These are phyloP conservation scores for Colletotrichum truncatum DNA, from an alignment of 2,329 filamentous ascomycete species.

Conservation along the genomic window DNA sequence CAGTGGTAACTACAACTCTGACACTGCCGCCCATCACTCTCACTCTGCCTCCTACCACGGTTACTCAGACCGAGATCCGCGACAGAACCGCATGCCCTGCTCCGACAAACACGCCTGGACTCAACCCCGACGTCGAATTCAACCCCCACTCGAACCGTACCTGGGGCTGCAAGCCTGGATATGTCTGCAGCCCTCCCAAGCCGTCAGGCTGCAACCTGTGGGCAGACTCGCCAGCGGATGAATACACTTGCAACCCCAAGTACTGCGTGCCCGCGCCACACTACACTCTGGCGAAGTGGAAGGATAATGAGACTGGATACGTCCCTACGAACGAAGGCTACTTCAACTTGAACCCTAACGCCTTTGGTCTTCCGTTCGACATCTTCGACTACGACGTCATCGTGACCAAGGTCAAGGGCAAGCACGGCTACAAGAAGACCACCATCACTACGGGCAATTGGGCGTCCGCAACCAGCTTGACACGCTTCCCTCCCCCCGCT, in stretches of 20 bases:
- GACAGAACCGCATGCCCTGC: slow-evolving; percentile 52
- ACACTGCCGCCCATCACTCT: slow-evolving; percentile 39
- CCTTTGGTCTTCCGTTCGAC: slow-evolving; percentile 70
- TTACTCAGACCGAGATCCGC: slow-evolving; percentile 38
- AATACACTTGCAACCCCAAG: slow-evolving; percentile 55
- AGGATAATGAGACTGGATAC: slow-evolving; percentile 54
- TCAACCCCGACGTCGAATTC: slow-evolving; percentile 35
- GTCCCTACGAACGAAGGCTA: slow-evolving; percentile 65
- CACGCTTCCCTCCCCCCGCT: slow-evolving; percentile 45
- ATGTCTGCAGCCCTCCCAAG: slow-evolving; percentile 61
- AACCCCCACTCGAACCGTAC: slow-evolving; percentile 51
- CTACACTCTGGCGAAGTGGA: slow-evolving; percentile 50
- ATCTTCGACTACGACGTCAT: slow-evolving; percentile 63
- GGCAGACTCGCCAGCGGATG: slow-evolving; percentile 52
- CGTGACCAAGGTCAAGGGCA: slow-evolving; percentile 44
- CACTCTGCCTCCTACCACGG: slow-evolving; percentile 38
- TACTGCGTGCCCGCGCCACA: slow-evolving; percentile 55
- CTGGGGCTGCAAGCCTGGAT: slow-evolving; percentile 64
- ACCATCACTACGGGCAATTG: slow-evolving; percentile 66
- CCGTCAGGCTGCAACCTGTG: slow-evolving; percentile 61
- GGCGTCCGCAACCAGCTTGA: slow-evolving; percentile 59
- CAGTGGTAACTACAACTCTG: slow-evolving; percentile 29
- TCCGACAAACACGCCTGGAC: slow-evolving; percentile 47
- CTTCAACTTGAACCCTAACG: slow-evolving; percentile 70
- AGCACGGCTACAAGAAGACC: slow-evolving; percentile 42